Evolutionary conservation across 768 basidiomycete genomes (phyloP).

Genomic region (Panaeolus cyanescens): DNA sequence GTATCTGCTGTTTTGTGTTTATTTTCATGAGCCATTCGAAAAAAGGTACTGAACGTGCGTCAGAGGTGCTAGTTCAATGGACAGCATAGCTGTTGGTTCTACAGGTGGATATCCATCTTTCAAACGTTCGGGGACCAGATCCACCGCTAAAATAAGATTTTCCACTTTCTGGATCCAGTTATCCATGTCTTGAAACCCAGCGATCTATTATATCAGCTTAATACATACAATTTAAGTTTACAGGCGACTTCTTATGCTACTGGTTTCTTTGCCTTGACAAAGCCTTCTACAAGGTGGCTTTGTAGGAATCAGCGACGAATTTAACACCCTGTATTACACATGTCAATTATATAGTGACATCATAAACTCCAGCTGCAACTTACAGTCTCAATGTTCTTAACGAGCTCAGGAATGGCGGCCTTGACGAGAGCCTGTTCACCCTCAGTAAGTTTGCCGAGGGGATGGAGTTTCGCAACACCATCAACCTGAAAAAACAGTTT

Average conservation of each 20-base stretch:
- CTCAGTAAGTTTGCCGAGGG: conserved; percentile 75
- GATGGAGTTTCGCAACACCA: conserved; percentile 80
- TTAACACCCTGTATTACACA: conserved; percentile 30
- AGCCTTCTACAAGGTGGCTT: conserved; percentile 23
- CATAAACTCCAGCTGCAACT: conserved; percentile 16
- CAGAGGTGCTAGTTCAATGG: too few species aligned
- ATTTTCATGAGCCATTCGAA: too few species aligned
- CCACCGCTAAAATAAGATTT: not conserved
- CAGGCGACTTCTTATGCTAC: not conserved
- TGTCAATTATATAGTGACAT: not conserved
- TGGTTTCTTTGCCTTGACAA: too few species aligned
- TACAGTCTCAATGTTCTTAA: conserved; percentile 71
- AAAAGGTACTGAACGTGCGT: too few species aligned
- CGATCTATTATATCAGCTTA: conserved; percentile 9
- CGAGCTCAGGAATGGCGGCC: conserved; percentile 81
- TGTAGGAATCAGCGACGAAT: conserved; percentile 37
- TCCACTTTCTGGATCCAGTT: not conserved
- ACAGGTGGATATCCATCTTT: conserved; percentile 11
- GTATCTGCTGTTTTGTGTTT: too few species aligned
- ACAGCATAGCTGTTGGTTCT: too few species aligned
- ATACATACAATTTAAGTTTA: conserved; percentile 13
- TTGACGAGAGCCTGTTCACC: conserved; percentile 77
- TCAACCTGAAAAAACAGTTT: conserved; percentile 50
- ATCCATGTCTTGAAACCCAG: not conserved
- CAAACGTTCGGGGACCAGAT: too few species aligned